phyloP scores from a whole-genome alignment of 306 rosid genomes.

The Cicer cuneatum region DNA sequence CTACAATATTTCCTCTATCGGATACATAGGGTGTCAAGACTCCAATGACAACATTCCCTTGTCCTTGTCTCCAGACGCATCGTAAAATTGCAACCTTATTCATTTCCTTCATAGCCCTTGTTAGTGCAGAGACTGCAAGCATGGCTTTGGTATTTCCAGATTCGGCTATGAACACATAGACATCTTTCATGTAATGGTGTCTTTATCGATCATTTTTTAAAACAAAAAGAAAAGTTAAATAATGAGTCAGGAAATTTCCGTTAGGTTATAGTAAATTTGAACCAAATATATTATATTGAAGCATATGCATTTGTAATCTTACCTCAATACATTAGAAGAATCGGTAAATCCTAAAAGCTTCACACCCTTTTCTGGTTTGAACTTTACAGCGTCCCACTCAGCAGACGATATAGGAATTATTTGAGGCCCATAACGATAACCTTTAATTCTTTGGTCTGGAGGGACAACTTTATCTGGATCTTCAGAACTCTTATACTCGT shows the following conservation, averaged over 20 bases:
- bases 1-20: slow-evolving; percentile 66
- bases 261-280: slow-evolving; percentile 26
- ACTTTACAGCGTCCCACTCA: slow-evolving; percentile 88
- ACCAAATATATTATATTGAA: slow-evolving; percentile 28
- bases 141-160: slow-evolving; percentile 67
- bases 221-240: slow-evolving; percentile 41
- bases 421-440: slow-evolving; percentile 95
- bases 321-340: slow-evolving; percentile 74
- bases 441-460: slow-evolving; percentile 90
- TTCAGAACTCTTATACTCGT: slow-evolving; percentile 71
- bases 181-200: slow-evolving; percentile 90
- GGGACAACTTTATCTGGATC: slow-evolving; percentile 68
- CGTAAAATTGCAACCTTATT: slow-evolving; percentile 87
- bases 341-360: slow-evolving; percentile 91
- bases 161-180: slow-evolving; percentile 72
- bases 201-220: slow-evolving; percentile 49
- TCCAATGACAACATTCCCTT: slow-evolving; percentile 69
- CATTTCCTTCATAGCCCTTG: slow-evolving; percentile 90
- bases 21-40: slow-evolving; percentile 82
- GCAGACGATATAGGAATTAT: slow-evolving; percentile 83
- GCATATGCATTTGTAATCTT: slow-evolving; percentile 31
- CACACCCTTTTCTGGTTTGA: slow-evolving; percentile 89
- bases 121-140: slow-evolving; percentile 80
- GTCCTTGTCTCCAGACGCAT: slow-evolving; percentile 93
- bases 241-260: slow-evolving; percentile 25